Percentiles rank a stretch among this genome's conserved stretches.
Conservation (phyloP, 371 early-diverging fungal genomes). For the Mortierella sp. region DNA sequence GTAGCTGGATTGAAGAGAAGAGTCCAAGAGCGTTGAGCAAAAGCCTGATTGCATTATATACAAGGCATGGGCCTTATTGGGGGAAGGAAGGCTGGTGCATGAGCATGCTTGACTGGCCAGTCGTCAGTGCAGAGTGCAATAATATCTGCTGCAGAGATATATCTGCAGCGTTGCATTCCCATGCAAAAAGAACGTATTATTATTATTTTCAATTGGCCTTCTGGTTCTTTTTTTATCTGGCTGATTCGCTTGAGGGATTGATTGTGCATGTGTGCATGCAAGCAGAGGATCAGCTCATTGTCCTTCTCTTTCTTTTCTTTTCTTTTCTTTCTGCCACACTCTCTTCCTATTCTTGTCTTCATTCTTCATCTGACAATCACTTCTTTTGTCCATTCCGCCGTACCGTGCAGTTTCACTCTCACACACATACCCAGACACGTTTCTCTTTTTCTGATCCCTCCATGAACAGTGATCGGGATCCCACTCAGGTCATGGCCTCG, state of each 20-base stretch:
- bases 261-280: too few relatives aligned
- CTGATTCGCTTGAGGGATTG: too few relatives aligned
- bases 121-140: background rate
- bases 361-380: conserved; percentile 2
- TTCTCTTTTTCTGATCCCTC: conserved; percentile 4
- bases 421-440: background rate
- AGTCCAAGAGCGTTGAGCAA: background rate
- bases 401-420: too few relatives aligned
- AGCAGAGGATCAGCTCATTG: too few relatives aligned
- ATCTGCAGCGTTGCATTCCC: too few relatives aligned
- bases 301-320: conserved; percentile 2
- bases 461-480: conserved; percentile 48
- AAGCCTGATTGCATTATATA: too few relatives aligned
- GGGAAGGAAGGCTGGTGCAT: background rate
- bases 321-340: background rate
- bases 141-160: too few relatives aligned
- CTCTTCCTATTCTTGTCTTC: background rate
- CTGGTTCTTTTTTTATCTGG: too few relatives aligned
- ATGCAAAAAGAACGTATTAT: too few relatives aligned
- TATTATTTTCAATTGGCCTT: too few relatives aligned
- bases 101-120: too few relatives aligned
- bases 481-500: conserved; percentile 31
- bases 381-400: too few relatives aligned
- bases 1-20: background rate
- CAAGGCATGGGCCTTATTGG: background rate